Base-by-base conservation (phyloP, 768 basidiomycete species). In the Solioccasus polychromus region DNA sequence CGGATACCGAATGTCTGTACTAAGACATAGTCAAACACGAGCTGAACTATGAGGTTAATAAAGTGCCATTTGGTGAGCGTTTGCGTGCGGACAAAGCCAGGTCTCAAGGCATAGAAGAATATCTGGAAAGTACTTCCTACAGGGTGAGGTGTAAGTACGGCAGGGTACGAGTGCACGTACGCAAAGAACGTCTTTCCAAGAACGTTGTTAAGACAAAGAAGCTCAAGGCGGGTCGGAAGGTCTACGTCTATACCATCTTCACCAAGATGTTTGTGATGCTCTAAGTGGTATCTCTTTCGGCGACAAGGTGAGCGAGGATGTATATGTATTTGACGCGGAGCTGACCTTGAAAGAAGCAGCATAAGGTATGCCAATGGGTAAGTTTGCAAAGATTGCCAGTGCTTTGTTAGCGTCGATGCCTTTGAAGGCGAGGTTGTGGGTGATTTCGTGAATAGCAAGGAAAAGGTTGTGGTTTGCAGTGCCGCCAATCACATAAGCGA, bases 401-500 rank as follows among this genome's bases (percentile, higher is more conserved):
- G 83, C 63, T 59, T 94, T 92, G 70, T 98, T 99, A 8, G 84
- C 80, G 40, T 70, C 72, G 36, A 98, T 78, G 19, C 85, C 76
- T 50, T 76, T 79, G 71, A 97, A 98, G 2, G 92, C 96, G 22
- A 99, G 77, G 63, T 97, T 98, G 66, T 99, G 96, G 2, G 94
- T 96, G 50, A 99, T 96, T 62, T 99, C 96, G 62, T 99, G 96
- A 43, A 99, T 96, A 34, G 96, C 92, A 38, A 99, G 80, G 69
- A 99, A 99, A 30, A 95, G 77, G 64, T 98, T 99, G 65, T 99
- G 96, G 68, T 98, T 99, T 8, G 88, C 86, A 1, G 95, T 97
- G 3, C 92, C 96, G 2, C 96, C 96, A 39, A 98, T 76, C 12
- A 69, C 73, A 62, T 97, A 98, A 1, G 95, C 92, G 11, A 74